A percentile compares a stretch with the other conserved stretches of the same genome.
Conservation (phyloP, 1,139 yeast species). For the Blastobotrys malaysiensis region DNA sequence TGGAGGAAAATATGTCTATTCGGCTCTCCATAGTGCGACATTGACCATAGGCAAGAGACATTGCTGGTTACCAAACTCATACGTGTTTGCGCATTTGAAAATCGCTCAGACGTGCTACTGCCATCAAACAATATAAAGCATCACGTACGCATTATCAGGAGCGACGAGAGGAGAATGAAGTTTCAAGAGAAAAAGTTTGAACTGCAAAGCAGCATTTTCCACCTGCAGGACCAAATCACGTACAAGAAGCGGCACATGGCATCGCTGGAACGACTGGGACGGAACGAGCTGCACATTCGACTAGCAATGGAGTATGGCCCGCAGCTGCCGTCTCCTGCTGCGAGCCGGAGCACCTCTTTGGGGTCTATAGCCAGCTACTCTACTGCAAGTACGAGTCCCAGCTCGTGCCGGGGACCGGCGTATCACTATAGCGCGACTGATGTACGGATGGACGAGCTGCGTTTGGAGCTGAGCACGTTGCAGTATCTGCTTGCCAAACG, state of each 20-base stretch:
- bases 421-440: background rate
- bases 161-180: background rate
- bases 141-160: background rate
- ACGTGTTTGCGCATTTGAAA: background rate
- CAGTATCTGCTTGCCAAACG: slow-evolving; percentile 1
- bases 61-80: background rate
- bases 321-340: background rate
- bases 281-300: background rate
- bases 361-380: background rate
- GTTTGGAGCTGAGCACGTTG: background rate
- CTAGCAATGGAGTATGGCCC: background rate
- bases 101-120: too few relatives aligned
- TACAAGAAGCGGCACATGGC: slow-evolving; percentile 9
- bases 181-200: slow-evolving; percentile 2
- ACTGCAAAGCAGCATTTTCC: slow-evolving; percentile 7
- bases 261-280: background rate
- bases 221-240: slow-evolving; percentile 9
- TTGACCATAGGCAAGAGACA: background rate
- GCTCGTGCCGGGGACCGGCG: background rate
- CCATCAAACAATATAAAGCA: background rate
- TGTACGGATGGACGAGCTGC: slow-evolving; percentile 1
- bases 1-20: background rate
- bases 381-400: background rate
- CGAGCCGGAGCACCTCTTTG: background rate
- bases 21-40: background rate